These are phyloP conservation scores for Sugiyamaella castrensis DNA, from an alignment of 1,139 yeast genomes.

Conservation along the genomic window DNA sequence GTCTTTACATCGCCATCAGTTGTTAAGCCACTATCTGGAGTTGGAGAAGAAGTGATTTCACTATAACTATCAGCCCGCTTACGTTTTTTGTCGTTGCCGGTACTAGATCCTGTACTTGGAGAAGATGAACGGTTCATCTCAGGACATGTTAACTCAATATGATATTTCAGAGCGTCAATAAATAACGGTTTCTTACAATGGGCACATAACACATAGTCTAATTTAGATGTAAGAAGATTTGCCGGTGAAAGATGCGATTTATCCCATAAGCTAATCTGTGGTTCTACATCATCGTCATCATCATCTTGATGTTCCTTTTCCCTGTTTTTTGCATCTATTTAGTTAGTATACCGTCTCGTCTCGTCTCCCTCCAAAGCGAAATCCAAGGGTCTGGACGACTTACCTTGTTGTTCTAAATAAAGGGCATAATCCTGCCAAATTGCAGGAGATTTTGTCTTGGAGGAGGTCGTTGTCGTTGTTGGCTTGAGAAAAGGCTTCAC, in stretches of 20 bases:
- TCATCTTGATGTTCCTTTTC: not conserved
- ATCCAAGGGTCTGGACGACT: too few species aligned
- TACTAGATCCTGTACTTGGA: constrained; percentile 1
- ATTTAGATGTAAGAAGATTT: constrained; percentile 31
- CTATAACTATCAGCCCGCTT: constrained; percentile 8
- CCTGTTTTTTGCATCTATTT: not conserved
- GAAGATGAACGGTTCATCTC: constrained; percentile 4
- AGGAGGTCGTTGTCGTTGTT: not conserved
- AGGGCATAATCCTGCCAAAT: constrained; percentile 16
- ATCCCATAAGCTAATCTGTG: constrained; percentile 30
- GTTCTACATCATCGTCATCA: constrained; percentile 14
- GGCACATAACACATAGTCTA: constrained; percentile 33
- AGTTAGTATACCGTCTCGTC: not conserved
- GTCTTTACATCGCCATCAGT: constrained; percentile 3
- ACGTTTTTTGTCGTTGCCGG: constrained; percentile 2
- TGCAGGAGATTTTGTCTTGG: not conserved
- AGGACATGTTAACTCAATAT: constrained; percentile 25
- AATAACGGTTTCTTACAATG: constrained; percentile 36
- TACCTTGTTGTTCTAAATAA: constrained; percentile 8
- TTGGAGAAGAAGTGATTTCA: constrained; percentile 10
- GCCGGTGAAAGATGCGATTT: constrained; percentile 28
- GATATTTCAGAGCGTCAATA: constrained; percentile 26
- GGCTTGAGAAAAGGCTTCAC: constrained; percentile 3
- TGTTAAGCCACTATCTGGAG: constrained; percentile 1
- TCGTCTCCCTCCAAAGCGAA: too few species aligned